phyloP scores from a whole-genome alignment of 2,329 filamentous ascomycete genomes.

The Colletotrichum agaves region DNA sequence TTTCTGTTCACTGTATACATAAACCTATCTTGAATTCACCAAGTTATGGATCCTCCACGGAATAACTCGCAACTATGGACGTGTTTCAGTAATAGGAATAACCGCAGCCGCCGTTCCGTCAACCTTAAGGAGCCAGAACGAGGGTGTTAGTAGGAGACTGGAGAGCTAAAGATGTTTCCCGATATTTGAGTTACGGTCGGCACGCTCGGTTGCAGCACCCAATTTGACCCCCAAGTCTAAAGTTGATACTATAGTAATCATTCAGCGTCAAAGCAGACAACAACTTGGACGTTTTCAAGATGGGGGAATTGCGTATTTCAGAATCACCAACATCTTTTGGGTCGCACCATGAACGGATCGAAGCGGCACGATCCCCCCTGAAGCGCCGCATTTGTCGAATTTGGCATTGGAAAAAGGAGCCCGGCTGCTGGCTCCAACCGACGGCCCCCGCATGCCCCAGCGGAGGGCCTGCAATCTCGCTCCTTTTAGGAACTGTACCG shows the following conservation, averaged over 20 bases:
- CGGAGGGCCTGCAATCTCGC: slow-evolving; percentile 23
- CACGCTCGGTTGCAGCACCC: not conserved
- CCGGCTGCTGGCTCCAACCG: not conserved
- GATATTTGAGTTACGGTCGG: not conserved
- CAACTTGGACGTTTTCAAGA: not conserved
- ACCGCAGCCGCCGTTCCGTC: no score
- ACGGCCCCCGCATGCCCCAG: slow-evolving; percentile 18
- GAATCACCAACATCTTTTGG: not conserved
- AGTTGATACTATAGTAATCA: not conserved
- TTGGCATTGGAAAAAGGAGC: not conserved
- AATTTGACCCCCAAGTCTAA: not conserved
- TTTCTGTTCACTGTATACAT: no score
- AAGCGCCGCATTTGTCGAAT: not conserved
- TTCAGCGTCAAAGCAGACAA: not conserved
- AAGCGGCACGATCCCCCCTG: not conserved
- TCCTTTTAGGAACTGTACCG: slow-evolving; percentile 26
- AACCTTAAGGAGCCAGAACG: no score
- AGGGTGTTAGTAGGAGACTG: no score
- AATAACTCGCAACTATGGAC: no score
- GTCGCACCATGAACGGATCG: not conserved
- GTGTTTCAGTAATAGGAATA: no score
- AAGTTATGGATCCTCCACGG: no score
- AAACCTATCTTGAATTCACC: no score
- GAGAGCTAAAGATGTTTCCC: no score
- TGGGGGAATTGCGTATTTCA: slow-evolving; percentile 7